Evolutionary conservation across 164 flowering plant species (phyloP), one percentile per base, ranked within the genome.

Genomic region (Nymphaea thermarum): DNA sequence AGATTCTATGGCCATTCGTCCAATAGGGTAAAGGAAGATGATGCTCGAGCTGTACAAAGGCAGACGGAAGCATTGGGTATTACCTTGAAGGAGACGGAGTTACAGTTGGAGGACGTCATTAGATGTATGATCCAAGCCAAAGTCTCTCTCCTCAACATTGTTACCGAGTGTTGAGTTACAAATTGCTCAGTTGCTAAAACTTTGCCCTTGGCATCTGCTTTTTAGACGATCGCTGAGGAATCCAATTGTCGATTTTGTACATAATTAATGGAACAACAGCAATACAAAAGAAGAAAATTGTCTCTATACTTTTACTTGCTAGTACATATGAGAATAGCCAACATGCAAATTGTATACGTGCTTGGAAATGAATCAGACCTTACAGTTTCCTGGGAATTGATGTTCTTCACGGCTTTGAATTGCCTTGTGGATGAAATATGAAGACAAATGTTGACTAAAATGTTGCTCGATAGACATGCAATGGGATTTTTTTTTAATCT

Each of bases 121-220:
- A 82, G 84, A 72, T 78, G 82, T 43, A 73, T 86, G 74, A 82
- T 89, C 53, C 75, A 80, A 43, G 81, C 85, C 25, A 80, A 90
- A 71, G 90, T 85, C 71, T 76, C 79, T 4, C 84, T 89, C 43
- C 84, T 47, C 7, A 47, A 47, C 55, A 47, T 47, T 14, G 7
- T 47, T 7, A 47, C 55, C 11, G 55, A 14, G 7, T 47, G 55
- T 14, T 25, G 36, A 45, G 7, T 14, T 47, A 47, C 12, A 7
- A 47, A 47, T 47, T 47, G 36, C 55, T 47, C 55, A 47, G 7
- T 14, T 47, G 7, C 12, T 6, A 3, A 6, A 7, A 47, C 2
- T 47, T 47, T 47, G 55, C 2, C 11, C 11, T 4, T 47, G 55
- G 11, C 7, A 47, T 14, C 55, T 6, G 12, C 4, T 47, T 47